phyloP scores from a whole-genome alignment of 371 early-diverging fungal genomes.

The Entomophthora muscae region DNA sequence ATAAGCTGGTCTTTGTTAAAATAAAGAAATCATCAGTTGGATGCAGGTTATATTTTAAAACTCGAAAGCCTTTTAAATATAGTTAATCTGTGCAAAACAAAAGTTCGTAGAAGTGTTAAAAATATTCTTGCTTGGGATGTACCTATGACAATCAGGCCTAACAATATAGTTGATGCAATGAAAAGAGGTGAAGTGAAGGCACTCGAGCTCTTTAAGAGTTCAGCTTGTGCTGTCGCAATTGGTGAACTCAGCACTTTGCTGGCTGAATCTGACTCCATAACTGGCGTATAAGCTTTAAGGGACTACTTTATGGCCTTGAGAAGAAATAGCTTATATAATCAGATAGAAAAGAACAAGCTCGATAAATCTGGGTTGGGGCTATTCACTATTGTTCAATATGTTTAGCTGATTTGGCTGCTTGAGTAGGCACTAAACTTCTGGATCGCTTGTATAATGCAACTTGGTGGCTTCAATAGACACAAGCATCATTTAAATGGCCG shows the following conservation, averaged over 20 bases:
- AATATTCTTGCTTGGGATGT: too few relatives aligned
- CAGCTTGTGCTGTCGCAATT: not conserved
- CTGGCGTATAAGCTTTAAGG: too few relatives aligned
- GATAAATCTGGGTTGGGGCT: too few relatives aligned
- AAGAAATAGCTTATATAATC: too few relatives aligned
- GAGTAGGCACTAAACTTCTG: too few relatives aligned
- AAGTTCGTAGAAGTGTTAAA: not conserved
- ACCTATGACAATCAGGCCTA: not conserved
- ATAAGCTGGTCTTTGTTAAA: not conserved
- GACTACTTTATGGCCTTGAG: too few relatives aligned
- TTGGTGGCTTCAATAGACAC: too few relatives aligned
- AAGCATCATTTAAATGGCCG: too few relatives aligned
- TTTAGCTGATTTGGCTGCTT: too few relatives aligned
- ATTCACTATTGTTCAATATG: too few relatives aligned
- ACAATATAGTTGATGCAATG: not conserved
- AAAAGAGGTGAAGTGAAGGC: not conserved
- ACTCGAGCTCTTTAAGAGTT: not conserved
- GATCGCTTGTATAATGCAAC: too few relatives aligned
- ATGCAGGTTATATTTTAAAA: not conserved
- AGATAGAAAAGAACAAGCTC: too few relatives aligned
- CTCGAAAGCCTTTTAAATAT: not conserved
- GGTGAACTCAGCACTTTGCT: not conserved
- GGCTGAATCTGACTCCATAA: not conserved
- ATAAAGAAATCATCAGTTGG: not conserved
- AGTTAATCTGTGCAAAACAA: not conserved